These are phyloP conservation scores for Chlorella sp. DNA, from an alignment of 139 green algal species.

Conservation along the genomic window DNA sequence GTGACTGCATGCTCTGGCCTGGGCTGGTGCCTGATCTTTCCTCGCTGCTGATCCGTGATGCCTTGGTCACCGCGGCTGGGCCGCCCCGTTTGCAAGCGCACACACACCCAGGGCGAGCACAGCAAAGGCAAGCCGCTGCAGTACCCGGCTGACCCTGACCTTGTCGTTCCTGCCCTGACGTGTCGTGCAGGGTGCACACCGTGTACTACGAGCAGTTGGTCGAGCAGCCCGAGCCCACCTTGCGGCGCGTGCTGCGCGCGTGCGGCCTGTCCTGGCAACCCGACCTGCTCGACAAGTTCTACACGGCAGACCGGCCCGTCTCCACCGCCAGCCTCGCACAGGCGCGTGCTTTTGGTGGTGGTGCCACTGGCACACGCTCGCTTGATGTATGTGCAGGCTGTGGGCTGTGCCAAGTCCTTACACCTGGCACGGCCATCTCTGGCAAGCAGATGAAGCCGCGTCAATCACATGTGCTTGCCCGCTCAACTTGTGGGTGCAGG, in stretches of 20 bases:
- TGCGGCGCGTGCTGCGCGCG: slow-evolving; percentile 31
- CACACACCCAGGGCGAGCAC: too few relatives aligned
- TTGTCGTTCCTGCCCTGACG: background rate
- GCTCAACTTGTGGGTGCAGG: slow-evolving; percentile 44
- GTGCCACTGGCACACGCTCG: background rate
- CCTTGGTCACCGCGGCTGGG: too few relatives aligned
- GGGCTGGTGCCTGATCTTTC: background rate
- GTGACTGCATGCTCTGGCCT: background rate
- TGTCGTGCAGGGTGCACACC: slow-evolving; percentile 6
- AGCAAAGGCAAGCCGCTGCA: background rate
- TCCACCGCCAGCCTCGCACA: slow-evolving; percentile 62
- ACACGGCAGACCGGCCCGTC: slow-evolving; percentile 24
- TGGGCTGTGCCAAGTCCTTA: too few relatives aligned
- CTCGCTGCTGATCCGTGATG: background rate
- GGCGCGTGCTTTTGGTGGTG: slow-evolving; percentile 10
- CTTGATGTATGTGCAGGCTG: background rate
- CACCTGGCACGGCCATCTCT: too few relatives aligned
- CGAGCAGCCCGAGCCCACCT: slow-evolving; percentile 4
- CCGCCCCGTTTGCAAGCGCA: too few relatives aligned
- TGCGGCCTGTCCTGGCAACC: slow-evolving; percentile 52
- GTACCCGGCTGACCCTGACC: background rate
- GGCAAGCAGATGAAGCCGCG: too few relatives aligned
- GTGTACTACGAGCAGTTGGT: slow-evolving; percentile 35
- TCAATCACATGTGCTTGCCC: too few relatives aligned
- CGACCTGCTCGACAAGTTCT: slow-evolving; percentile 6